Conservation (phyloP, 2,329 filamentous ascomycete genomes). For the Penicillium vulpinum region DNA sequence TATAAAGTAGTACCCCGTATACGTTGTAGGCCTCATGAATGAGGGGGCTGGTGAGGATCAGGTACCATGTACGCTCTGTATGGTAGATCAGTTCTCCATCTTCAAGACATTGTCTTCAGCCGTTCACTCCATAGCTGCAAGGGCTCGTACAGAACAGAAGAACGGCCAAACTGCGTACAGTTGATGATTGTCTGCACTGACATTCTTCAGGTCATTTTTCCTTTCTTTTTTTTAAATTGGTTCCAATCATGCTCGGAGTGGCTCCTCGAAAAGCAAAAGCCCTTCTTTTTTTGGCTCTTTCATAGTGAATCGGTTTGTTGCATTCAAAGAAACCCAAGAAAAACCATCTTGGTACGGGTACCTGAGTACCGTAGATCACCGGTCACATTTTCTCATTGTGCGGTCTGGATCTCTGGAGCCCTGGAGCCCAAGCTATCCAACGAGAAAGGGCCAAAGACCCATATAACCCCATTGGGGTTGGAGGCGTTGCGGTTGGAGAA, state of each 20-base stretch:
- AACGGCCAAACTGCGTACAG: neutral
- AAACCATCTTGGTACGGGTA: neutral
- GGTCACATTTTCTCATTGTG: slow-evolving; percentile 13
- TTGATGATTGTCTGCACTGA: neutral
- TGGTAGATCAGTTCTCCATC: slow-evolving; percentile 9
- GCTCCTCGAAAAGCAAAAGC: neutral
- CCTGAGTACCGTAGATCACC: slow-evolving; percentile 7
- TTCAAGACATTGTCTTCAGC: slow-evolving; percentile 4
- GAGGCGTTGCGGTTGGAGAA: slow-evolving; percentile 3
- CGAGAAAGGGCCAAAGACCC: neutral
- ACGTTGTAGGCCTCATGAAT: neutral
- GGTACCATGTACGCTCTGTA: neutral
- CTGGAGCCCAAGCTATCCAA: neutral
- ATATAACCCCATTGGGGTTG: slow-evolving; percentile 8
- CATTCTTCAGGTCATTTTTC: neutral
- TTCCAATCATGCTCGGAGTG: neutral
- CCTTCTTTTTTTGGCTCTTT: neutral
- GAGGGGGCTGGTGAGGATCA: slow-evolving; percentile 5
- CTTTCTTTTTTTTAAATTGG: neutral
- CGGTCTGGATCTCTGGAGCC: slow-evolving; percentile 9
- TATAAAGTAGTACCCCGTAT: neutral
- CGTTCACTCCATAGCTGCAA: slow-evolving; percentile 12
- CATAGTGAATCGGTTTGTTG: slow-evolving; percentile 2
- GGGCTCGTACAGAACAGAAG: slow-evolving; percentile 6
- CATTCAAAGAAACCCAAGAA: neutral